Conservation (phyloP, 2,329 filamentous ascomycete genomes). For the Fusarium pseudonygamai region DNA sequence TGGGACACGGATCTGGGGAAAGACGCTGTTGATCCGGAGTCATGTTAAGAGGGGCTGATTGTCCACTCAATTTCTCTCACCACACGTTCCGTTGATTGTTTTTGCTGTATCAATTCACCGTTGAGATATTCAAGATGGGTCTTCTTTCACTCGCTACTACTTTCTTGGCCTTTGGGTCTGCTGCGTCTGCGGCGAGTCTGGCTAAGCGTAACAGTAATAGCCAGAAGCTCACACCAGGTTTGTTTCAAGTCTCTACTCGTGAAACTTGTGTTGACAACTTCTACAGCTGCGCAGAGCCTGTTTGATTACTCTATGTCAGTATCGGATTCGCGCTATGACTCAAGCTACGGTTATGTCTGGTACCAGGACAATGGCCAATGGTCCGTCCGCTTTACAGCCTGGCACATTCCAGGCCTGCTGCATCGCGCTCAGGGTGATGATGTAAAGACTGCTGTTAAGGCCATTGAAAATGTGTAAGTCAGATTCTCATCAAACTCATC, state of each 20-base stretch:
- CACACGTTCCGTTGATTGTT: neutral
- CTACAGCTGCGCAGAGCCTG: neutral
- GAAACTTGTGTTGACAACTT: neutral
- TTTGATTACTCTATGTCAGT: conserved; percentile 50
- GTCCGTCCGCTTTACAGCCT: conserved; percentile 54
- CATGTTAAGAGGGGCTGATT: conserved; percentile 4
- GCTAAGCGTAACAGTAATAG: conserved; percentile 4
- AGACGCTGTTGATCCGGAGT: neutral
- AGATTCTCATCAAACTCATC: fast-evolving
- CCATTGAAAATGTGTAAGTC: conserved; percentile 17
- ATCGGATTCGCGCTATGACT: conserved; percentile 52
- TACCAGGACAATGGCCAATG: conserved; percentile 55
- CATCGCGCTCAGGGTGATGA: neutral
- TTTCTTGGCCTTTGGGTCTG: conserved; percentile 6
- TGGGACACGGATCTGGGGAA: neutral
- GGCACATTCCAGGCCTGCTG: conserved; percentile 52
- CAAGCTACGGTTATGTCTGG: conserved; percentile 53
- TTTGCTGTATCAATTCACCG: neutral
- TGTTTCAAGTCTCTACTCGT: fast-evolving
- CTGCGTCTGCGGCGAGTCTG: neutral
- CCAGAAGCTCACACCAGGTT: conserved; percentile 8
- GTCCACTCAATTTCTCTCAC: neutral
- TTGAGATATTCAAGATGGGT: neutral
- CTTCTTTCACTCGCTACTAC: conserved; percentile 15
- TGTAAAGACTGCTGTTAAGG: conserved; percentile 3